A percentile compares a stretch with the other conserved stretches of the same genome.
Conservation (phyloP, 1,284 basidiomycete genomes). For the Prillingera fragicola region DNA sequence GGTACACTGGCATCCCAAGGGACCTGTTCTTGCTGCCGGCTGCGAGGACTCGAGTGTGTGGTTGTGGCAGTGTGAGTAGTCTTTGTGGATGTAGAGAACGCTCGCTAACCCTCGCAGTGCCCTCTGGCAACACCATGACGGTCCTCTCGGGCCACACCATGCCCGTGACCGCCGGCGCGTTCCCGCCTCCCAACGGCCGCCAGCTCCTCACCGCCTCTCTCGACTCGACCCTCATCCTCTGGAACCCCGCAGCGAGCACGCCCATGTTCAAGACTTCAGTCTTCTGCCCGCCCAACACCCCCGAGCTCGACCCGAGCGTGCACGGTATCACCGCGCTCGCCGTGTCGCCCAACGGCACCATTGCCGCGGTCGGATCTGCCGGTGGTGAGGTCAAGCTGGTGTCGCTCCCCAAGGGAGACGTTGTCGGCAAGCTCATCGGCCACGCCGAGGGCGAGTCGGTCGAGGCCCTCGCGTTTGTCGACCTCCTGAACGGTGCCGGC, state of each 20-base stretch:
- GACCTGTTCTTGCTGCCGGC: constrained; percentile 79
- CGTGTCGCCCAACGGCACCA: constrained; percentile 73
- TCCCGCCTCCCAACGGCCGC: constrained; percentile 66
- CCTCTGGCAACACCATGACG: constrained; percentile 88
- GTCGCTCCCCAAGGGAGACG: constrained; percentile 76
- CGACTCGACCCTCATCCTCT: constrained; percentile 78
- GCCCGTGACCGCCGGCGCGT: constrained; percentile 79
- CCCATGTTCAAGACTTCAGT: constrained; percentile 59
- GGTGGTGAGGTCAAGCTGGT: constrained; percentile 78
- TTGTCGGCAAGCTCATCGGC: constrained; percentile 72
- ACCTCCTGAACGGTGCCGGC: constrained; percentile 57
- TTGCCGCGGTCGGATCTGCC: constrained; percentile 82
- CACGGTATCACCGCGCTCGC: constrained; percentile 79
- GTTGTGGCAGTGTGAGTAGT: constrained; percentile 81
- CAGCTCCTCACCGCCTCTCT: constrained; percentile 80
- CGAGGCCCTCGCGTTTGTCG: constrained; percentile 81
- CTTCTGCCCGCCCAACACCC: constrained; percentile 57
- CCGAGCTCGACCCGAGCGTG: constrained; percentile 48
- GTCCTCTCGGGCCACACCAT: constrained; percentile 88
- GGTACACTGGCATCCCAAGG: constrained; percentile 94
- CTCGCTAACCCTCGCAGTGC: constrained; percentile 58
- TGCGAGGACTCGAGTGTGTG: constrained; percentile 93
- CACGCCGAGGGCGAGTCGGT: constrained; percentile 85
- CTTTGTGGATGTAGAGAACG: not conserved
- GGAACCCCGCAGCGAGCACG: constrained; percentile 69